These are phyloP conservation scores for Gleditsia sinensis DNA, from an alignment of 306 rosid species.

Conservation along the genomic window DNA sequence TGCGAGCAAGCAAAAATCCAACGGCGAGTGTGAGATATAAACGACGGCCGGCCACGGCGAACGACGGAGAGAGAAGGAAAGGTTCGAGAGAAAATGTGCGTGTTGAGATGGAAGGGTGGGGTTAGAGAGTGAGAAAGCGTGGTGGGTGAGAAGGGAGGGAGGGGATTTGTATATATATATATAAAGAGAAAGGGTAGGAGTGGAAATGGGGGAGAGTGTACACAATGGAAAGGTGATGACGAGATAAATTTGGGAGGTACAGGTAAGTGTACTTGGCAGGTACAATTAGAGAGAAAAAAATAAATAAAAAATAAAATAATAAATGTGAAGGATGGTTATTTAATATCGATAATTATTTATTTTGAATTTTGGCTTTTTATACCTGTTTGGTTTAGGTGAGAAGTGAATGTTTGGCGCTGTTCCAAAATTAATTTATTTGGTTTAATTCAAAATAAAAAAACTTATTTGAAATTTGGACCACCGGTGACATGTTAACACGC, in stretches of 20 bases:
- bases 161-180: conserved; percentile 35
- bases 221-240: conserved; percentile 69
- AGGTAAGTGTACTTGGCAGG: conserved; percentile 93
- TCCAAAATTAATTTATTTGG: neutral
- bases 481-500: neutral
- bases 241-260: conserved; percentile 81
- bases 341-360: neutral
- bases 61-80: neutral
- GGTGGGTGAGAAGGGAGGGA: conserved; percentile 3
- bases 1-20: no score
- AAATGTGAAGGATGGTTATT: neutral
- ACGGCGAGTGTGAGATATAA: no score
- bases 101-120: neutral
- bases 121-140: conserved; percentile 26
- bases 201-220: conserved; percentile 29
- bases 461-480: neutral
- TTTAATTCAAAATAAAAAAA: neutral
- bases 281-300: conserved; percentile 52
- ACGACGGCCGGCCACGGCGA: neutral
- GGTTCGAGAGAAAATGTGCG: neutral
- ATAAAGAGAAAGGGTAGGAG: conserved; percentile 17
- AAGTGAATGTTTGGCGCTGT: neutral
- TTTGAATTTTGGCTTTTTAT: neutral
- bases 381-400: neutral
- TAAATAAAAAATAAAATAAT: neutral